phyloP scores from a whole-genome alignment of 305 asterid species.

The Fraxinus paxiana region DNA sequence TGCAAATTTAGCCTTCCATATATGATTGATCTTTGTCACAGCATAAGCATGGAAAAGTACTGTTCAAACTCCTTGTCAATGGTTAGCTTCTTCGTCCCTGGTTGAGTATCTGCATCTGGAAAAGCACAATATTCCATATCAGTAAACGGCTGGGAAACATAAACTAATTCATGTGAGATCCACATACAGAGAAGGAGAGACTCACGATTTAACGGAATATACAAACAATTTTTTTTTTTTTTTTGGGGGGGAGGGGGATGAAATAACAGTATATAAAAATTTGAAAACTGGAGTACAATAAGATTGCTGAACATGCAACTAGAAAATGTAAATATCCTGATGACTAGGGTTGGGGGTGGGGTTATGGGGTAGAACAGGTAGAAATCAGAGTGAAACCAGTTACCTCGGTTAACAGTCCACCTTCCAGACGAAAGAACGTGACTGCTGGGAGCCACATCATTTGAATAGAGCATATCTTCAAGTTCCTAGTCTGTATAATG shows the following conservation, averaged over 20 bases:
- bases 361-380: neutral
- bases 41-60: slow-evolving; percentile 72
- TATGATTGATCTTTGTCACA: slow-evolving; percentile 26
- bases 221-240: neutral
- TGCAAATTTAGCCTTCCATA: slow-evolving; percentile 3
- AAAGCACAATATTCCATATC: neutral
- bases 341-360: neutral
- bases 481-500: slow-evolving; percentile 32
- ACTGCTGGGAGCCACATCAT: slow-evolving; percentile 33
- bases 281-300: neutral
- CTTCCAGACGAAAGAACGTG: slow-evolving; percentile 69
- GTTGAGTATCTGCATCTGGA: slow-evolving; percentile 56
- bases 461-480: slow-evolving; percentile 32
- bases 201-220: neutral
- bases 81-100: slow-evolving; percentile 45
- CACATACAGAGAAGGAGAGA: neutral
- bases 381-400: neutral
- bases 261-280: no score
- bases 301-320: neutral
- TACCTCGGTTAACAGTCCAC: slow-evolving; percentile 59
- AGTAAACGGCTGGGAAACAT: neutral
- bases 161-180: neutral
- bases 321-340: neutral
- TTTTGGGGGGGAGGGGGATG: neutral
- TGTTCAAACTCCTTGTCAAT: slow-evolving; percentile 84